phyloP scores from a whole-genome alignment of 1,139 yeast genomes.

The Pichia sorboxylosa region DNA sequence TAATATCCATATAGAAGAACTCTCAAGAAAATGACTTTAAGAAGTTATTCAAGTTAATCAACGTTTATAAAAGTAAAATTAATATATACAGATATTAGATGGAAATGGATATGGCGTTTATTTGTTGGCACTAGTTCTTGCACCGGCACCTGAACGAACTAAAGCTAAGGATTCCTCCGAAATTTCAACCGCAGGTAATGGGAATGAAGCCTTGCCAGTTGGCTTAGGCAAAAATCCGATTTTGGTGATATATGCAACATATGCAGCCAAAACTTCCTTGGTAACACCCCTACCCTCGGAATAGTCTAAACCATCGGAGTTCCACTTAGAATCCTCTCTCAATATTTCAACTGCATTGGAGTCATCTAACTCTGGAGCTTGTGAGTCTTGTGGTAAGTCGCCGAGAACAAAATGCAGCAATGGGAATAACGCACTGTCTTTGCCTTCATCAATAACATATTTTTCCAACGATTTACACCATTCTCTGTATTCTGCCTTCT shows the following conservation, averaged over 20 bases:
- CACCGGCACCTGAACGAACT: conserved; percentile 77
- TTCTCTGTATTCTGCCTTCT: conserved; percentile 51
- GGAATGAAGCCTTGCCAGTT: conserved; percentile 26
- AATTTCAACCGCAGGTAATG: conserved; percentile 50
- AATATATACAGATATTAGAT: no score
- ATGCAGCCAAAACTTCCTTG: conserved; percentile 53
- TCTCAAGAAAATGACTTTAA: conserved; percentile 45
- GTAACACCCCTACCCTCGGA: conserved; percentile 68
- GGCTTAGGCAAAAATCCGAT: conserved; percentile 72
- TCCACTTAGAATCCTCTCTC: conserved; percentile 43
- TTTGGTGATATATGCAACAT: conserved; percentile 66
- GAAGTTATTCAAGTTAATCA: no score
- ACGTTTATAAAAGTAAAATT: no score
- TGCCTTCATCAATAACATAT: conserved; percentile 53
- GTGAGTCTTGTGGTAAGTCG: conserved; percentile 78
- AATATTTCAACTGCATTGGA: conserved; percentile 60
- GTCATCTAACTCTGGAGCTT: conserved; percentile 93
- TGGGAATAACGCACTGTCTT: conserved; percentile 85
- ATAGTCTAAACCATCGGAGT: conserved; percentile 39
- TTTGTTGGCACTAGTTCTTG: conserved; percentile 50
- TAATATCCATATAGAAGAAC: conserved; percentile 38
- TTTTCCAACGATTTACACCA: conserved; percentile 75
- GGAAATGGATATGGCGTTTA: no score
- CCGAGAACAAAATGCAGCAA: conserved; percentile 88
- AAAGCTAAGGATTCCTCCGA: conserved; percentile 50